phyloP scores from a whole-genome alignment of 441 rosid genomes.

The Populus hybrid region DNA sequence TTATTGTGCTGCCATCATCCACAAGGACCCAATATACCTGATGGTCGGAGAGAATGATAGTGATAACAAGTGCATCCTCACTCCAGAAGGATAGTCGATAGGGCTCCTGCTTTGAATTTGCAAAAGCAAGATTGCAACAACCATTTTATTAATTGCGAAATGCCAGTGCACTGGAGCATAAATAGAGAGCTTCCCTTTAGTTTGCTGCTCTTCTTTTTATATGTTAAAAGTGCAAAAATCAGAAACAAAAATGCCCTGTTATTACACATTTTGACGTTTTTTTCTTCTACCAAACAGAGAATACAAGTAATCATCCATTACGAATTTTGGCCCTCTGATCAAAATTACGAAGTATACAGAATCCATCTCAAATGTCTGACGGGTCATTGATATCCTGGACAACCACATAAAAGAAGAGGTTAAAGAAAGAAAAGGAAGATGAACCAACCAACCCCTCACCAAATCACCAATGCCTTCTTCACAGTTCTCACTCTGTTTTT shows the following conservation, averaged over 20 bases:
- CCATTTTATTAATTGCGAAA: not conserved
- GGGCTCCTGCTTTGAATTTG: too few species aligned
- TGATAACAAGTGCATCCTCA: too few species aligned
- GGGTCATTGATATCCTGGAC: constrained; percentile 39
- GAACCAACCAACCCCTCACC: not conserved
- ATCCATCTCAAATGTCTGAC: constrained; percentile 28
- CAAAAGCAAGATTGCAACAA: not conserved
- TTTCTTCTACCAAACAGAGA: not conserved
- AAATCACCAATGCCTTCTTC: not conserved
- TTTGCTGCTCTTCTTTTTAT: not conserved
- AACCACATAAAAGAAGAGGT: not conserved
- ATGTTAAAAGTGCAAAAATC: not conserved
- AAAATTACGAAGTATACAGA: not conserved
- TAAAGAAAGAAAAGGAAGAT: not conserved
- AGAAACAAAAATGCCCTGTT: not conserved
- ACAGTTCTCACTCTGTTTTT: not conserved
- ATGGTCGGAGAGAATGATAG: too few species aligned
- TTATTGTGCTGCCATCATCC: too few species aligned
- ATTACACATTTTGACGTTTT: not conserved
- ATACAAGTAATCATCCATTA: not conserved
- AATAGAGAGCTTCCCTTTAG: not conserved
- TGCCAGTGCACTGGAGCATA: not conserved
- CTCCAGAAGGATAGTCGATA: too few species aligned
- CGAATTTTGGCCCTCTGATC: not conserved
- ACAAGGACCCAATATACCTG: too few species aligned